Base-by-base conservation (phyloP, 768 basidiomycete genomes). In the Flagelloscypha sp. region DNA sequence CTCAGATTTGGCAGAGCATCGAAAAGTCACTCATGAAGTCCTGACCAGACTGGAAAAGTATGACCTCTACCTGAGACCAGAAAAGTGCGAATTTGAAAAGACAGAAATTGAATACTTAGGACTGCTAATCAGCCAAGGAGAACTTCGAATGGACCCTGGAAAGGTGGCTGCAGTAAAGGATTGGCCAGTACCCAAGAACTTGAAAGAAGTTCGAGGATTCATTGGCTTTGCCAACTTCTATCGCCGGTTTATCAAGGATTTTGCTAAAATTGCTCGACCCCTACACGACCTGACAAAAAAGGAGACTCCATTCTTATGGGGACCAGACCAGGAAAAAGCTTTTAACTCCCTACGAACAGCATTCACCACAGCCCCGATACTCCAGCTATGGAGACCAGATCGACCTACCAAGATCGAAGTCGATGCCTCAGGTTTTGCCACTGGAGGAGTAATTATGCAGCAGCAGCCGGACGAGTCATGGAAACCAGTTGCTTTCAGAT, bases 401-500 rank as follows among this genome's bases (percentile, higher is more conserved):
- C 23, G 13, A 2, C 35, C 23, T 5, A 23, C 30, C 16, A 23
- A 24, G 1, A 37, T 48, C 3, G 47, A 43, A 27, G 36, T 34
- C 25, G 36, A 48, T 20, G 32, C 37, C 5, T 52, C 45, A 9
- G 37, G 49, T 27, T 37, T 33, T 23, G 40, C 36, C 12, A 23
- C 38, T 24, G 50, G 48, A 0, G 35, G 45, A 0, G 20, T 51
- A 1, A 41, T 42, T 3, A 48, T 52, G 18, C 22, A 33, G 41
- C 28, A 18, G 34, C 10, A 46, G 20, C 13, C 34, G 5, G 10
- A 35, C n/a, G 4, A 35, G 12, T 17, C 5, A 1, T 54, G 46
- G 42, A 50, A 48, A 5, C 58, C 62, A 0, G 42, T 64, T 6
- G 55, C 50, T 0, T 65, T 50, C 30, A 37, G 44, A 2, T 59